Evolutionary conservation across 768 basidiomycete species (phyloP).

Genomic region (Favolaschia claudopus): DNA sequence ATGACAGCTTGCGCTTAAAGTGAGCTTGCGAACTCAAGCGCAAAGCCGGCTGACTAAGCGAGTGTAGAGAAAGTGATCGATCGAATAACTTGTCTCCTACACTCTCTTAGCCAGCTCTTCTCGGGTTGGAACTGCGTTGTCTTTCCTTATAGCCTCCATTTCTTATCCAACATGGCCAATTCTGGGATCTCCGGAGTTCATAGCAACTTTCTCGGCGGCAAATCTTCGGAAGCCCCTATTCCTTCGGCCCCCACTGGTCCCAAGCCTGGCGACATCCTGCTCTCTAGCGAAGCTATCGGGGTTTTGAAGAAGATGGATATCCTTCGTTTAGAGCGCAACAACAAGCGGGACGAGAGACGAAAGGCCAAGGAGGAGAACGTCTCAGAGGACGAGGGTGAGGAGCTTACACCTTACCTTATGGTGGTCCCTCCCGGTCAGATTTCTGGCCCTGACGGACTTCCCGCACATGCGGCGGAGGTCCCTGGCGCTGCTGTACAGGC

Average conservation of each 20-base stretch:
- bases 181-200: not conserved
- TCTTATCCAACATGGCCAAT: too few relatives aligned
- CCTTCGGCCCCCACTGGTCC: not conserved
- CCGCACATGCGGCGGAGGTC: not conserved
- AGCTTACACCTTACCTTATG: not conserved
- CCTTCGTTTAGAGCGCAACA: not conserved
- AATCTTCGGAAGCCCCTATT: constrained; percentile 7
- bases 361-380: not conserved
- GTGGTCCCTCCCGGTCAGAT: not conserved
- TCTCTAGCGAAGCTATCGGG: not conserved
- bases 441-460: not conserved
- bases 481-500: not conserved
- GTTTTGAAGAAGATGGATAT: not conserved
- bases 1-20: too few relatives aligned
- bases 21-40: too few relatives aligned
- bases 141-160: too few relatives aligned
- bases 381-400: constrained; percentile 4
- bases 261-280: not conserved
- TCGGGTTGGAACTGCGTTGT: too few relatives aligned
- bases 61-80: too few relatives aligned
- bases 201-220: not conserved
- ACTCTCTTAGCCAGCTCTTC: too few relatives aligned
- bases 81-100: too few relatives aligned
- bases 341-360: constrained; percentile 1
- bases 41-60: too few relatives aligned